Percentiles rank a stretch among this genome's conserved stretches.
phyloP scores from a whole-genome alignment of 1,284 basidiomycete genomes.

The Ustilago lituana region DNA sequence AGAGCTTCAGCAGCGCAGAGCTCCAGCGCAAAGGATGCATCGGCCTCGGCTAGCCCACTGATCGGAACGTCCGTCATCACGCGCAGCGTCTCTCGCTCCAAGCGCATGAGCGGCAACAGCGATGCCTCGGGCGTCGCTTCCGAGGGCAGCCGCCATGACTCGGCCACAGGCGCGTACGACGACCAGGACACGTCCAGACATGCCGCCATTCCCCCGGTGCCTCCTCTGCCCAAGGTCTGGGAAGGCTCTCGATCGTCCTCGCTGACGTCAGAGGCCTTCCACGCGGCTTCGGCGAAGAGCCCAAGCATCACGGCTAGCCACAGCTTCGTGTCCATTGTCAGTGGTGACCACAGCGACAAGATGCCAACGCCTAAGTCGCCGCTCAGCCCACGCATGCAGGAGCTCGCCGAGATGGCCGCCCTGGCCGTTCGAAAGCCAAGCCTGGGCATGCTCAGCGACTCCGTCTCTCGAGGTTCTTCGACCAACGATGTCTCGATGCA shows the following conservation, averaged over 20 bases:
- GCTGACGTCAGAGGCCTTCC: conserved; percentile 39
- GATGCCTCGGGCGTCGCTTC: conserved; percentile 28
- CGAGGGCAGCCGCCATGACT: conserved; percentile 23
- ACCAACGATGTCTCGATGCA: conserved; percentile 29
- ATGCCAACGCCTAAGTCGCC: conserved; percentile 35
- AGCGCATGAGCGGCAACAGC: conserved; percentile 45
- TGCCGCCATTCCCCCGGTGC: conserved; percentile 84
- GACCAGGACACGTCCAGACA: conserved; percentile 22
- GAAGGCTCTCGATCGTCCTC: conserved; percentile 78
- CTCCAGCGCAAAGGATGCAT: conserved; percentile 11
- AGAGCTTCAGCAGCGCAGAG: conserved; percentile 20
- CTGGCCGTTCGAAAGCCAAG: conserved; percentile 34
- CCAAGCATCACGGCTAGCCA: conserved; percentile 26
- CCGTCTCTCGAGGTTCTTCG: conserved; percentile 24
- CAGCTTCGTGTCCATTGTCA: conserved; percentile 36
- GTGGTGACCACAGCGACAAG: conserved; percentile 33
- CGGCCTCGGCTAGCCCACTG: conserved; percentile 19
- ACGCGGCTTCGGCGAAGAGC: conserved; percentile 22
- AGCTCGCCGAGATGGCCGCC: conserved; percentile 42
- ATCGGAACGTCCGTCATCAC: conserved; percentile 14
- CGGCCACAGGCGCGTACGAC: conserved; percentile 15
- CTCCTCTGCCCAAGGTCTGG: conserved; percentile 90
- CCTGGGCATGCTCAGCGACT: conserved; percentile 18
- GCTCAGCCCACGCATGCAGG: conserved; percentile 39
- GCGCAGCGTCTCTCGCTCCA: conserved; percentile 29